phyloP scores from a whole-genome alignment of 73 alveolate species.

The Tetrahymena borealis region DNA sequence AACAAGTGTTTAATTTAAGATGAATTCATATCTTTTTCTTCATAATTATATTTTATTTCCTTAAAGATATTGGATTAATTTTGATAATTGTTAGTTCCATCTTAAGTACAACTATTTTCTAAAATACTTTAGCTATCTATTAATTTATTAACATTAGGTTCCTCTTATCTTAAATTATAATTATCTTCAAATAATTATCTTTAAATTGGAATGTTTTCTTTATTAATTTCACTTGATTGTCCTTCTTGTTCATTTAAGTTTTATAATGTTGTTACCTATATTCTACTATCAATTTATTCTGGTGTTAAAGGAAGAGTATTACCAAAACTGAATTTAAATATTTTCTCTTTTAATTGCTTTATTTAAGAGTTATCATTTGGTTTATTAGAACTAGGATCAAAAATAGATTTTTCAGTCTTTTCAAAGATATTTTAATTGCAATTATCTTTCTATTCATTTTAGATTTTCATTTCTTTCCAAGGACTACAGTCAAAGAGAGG shows the following conservation, averaged over 20 bases:
- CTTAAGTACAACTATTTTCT: no score
- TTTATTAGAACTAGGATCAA: background rate
- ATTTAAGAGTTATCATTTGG: background rate
- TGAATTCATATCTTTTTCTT: background rate
- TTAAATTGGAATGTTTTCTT: background rate
- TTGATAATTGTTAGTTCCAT: no score
- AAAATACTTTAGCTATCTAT: no score
- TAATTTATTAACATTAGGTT: no score
- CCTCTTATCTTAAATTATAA: no score
- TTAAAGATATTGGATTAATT: no score
- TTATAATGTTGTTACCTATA: background rate
- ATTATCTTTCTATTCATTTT: background rate
- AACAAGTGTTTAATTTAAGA: background rate
- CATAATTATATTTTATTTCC: background rate
- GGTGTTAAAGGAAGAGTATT: background rate
- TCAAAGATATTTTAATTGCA: no score
- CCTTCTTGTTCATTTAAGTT: background rate
- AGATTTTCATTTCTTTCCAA: background rate
- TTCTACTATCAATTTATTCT: background rate
- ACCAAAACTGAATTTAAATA: background rate
- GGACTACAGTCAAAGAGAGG: background rate
- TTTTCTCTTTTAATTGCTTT: background rate
- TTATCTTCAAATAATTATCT: background rate
- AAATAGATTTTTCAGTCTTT: no score
- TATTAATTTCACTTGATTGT: background rate